phyloP scores from a whole-genome alignment of 2,329 filamentous ascomycete species.

The Microcyclosporella mali region DNA sequence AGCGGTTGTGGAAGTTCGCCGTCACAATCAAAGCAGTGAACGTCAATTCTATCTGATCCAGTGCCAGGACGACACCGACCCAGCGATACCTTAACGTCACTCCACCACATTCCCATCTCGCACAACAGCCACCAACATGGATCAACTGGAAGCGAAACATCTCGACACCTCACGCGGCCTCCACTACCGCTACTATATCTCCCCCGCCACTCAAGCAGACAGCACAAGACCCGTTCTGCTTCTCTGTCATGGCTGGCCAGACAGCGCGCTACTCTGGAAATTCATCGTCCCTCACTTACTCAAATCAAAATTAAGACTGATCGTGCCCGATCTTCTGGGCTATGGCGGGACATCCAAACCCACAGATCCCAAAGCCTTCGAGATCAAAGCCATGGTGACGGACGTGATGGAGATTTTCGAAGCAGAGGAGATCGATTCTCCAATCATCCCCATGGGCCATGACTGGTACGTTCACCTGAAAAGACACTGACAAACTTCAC shows the following conservation, averaged over 20 bases:
- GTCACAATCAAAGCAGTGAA: too few species aligned
- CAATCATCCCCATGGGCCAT: conserved; percentile 21
- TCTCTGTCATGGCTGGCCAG: conserved; percentile 46
- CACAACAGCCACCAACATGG: conserved; percentile 12
- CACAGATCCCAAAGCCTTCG: conserved; percentile 34
- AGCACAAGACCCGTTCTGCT: conserved; percentile 35
- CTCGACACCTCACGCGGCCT: conserved; percentile 21
- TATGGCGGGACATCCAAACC: conserved; percentile 39
- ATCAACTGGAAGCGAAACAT: conserved; percentile 19
- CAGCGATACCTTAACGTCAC: too few species aligned
- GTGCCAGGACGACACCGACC: too few species aligned
- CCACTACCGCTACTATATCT: conserved; percentile 40
- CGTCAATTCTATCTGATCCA: too few species aligned
- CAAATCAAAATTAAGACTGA: conserved; percentile 35
- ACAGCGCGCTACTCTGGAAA: conserved; percentile 42
- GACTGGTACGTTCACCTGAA: conserved; percentile 9
- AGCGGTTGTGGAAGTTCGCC: too few species aligned
- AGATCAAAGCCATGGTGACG: conserved; percentile 30
- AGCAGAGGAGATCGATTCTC: conserved; percentile 26
- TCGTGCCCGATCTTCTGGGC: conserved; percentile 36
- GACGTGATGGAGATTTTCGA: conserved; percentile 40
- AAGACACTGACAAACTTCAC: too few species aligned
- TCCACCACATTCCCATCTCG: too few species aligned
- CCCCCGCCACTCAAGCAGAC: conserved; percentile 17
- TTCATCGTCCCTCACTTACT: conserved; percentile 37